Percentiles rank a stretch among this genome's conserved stretches.
These are phyloP conservation scores for Berkeleyomyces rouxiae DNA, from an alignment of 2,329 filamentous ascomycete genomes.

Conservation along the genomic window DNA sequence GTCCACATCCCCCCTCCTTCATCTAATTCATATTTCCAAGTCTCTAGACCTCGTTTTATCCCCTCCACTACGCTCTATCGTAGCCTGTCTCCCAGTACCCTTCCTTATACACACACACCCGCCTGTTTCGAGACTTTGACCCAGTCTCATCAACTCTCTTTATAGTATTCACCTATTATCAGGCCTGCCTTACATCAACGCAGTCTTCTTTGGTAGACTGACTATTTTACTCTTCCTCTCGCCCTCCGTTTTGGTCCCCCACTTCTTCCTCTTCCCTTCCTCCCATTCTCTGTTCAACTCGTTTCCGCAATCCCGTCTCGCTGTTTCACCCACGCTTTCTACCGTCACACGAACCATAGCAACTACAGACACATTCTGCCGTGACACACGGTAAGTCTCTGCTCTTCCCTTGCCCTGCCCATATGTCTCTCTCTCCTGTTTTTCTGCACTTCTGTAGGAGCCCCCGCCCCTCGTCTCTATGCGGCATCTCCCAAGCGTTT, in stretches of 20 bases:
- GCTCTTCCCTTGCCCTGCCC: background rate
- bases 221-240: slow-evolving; percentile 4
- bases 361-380: background rate
- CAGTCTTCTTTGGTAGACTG: background rate
- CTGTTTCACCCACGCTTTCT: background rate
- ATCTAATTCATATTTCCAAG: too few relatives aligned
- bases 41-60: too few relatives aligned
- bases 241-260: background rate
- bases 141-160: background rate
- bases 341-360: background rate
- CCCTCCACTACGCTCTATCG: background rate
- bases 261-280: slow-evolving; percentile 5
- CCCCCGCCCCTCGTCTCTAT: too few relatives aligned
- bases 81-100: background rate
- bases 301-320: background rate
- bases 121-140: background rate
- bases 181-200: background rate
- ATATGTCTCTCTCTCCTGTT: background rate
- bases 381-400: background rate
- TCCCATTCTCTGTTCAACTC: slow-evolving; percentile 3
- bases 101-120: background rate
- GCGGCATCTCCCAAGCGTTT: too few relatives aligned
- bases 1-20: too few relatives aligned
- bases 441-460: background rate
- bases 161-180: background rate